Evolutionary conservation across 2,329 filamentous ascomycete species (phyloP).

Genomic region (Helicocarpus griseus): DNA sequence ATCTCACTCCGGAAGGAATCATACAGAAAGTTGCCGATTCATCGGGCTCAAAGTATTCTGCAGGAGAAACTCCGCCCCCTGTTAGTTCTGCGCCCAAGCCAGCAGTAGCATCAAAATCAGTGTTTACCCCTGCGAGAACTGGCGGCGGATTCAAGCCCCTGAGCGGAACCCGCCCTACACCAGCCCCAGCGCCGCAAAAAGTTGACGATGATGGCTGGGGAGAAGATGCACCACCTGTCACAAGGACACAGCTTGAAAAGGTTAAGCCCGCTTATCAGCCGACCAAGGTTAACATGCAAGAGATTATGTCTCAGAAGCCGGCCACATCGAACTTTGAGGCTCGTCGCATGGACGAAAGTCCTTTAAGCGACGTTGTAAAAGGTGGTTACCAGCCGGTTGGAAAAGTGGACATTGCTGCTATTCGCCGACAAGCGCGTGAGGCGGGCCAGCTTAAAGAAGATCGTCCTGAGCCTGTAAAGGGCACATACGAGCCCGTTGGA

Average conservation of each 20-base stretch:
- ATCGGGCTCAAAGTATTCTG: constrained; percentile 88
- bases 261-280: constrained; percentile 89
- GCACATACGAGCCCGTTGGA: constrained; percentile 85
- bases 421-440: constrained; percentile 65
- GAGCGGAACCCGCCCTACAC: constrained; percentile 46
- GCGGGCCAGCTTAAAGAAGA: constrained; percentile 53
- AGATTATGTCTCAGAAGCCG: constrained; percentile 64
- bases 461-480: constrained; percentile 75
- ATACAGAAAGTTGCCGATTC: constrained; percentile 90
- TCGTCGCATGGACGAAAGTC: constrained; percentile 40
- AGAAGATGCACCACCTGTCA: constrained; percentile 81
- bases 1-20: constrained; percentile 78
- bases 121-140: constrained; percentile 68
- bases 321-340: constrained; percentile 36
- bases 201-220: constrained; percentile 90
- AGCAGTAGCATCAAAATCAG: constrained; percentile 78
- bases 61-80: constrained; percentile 49
- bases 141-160: constrained; percentile 58
- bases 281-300: constrained; percentile 87
- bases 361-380: constrained; percentile 56
- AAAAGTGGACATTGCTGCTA: constrained; percentile 92
- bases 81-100: constrained; percentile 42
- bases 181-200: constrained; percentile 41
- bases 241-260: constrained; percentile 79
- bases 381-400: constrained; percentile 90